These are phyloP conservation scores for Neocucurbitaria cava DNA, from an alignment of 2,329 filamentous ascomycete species.

Conservation along the genomic window DNA sequence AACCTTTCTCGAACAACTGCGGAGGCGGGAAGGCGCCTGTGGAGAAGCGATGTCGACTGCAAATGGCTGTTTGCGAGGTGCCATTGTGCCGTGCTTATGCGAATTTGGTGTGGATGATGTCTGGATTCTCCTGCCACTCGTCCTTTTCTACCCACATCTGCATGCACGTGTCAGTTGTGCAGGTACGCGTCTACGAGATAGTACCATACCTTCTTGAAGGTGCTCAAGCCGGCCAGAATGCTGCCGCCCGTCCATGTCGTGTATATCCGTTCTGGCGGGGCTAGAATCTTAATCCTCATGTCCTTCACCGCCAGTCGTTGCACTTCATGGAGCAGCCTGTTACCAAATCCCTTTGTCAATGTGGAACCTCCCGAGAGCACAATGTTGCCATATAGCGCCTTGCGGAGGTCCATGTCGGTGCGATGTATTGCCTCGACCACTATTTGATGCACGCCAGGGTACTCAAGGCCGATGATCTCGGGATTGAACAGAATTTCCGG, in stretches of 20 bases:
- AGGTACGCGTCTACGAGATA: constrained; percentile 4
- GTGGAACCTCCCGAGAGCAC: constrained; percentile 96
- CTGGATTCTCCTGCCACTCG: constrained; percentile 99
- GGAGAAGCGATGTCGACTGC: constrained; percentile 27
- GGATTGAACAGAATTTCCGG: constrained; percentile 98
- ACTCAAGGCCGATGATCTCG: constrained; percentile 95
- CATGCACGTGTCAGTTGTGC: constrained; percentile 36
- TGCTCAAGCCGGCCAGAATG: constrained; percentile 94
- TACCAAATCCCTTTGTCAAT: constrained; percentile 94
- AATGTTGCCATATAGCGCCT: constrained; percentile 94
- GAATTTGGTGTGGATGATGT: constrained; percentile 98
- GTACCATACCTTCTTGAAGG: constrained; percentile 87
- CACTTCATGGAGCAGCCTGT: constrained; percentile 88
- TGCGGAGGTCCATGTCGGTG: constrained; percentile 94
- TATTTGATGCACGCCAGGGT: constrained; percentile 96
- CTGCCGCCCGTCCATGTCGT: constrained; percentile 99
- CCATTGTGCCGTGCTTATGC: constrained; percentile 60
- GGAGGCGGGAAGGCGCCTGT: constrained; percentile 41
- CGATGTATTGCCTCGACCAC: constrained; percentile 95
- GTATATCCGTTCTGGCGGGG: constrained; percentile 96
- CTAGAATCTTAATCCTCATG: constrained; percentile 99
- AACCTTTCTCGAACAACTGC: constrained; percentile 34
- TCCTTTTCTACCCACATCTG: constrained; percentile 99
- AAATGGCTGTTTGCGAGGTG: constrained; percentile 27
- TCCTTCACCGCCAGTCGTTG: constrained; percentile 95